Conservation (phyloP, 2,329 filamentous ascomycete species). For the Ophioceras dolichostomum region DNA sequence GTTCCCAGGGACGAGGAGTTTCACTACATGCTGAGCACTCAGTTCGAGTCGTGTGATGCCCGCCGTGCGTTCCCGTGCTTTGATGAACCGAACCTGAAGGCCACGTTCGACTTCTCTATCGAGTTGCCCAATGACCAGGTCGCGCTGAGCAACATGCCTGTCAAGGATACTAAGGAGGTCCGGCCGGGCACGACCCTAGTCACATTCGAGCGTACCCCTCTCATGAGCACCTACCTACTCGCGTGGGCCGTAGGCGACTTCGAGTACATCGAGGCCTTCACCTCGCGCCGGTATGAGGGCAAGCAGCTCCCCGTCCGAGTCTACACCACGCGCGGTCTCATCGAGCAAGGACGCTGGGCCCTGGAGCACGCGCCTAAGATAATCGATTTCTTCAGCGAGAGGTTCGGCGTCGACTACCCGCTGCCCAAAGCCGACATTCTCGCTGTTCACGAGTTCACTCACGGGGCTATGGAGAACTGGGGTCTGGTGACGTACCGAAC, state of each 20-base stretch:
- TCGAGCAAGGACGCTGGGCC: slow-evolving; percentile 82
- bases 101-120: slow-evolving; percentile 87
- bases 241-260: slow-evolving; percentile 97
- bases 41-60: slow-evolving; percentile 95
- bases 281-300: slow-evolving; percentile 80
- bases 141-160: slow-evolving; percentile 91
- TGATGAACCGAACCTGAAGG: slow-evolving; percentile 94
- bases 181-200: slow-evolving; percentile 57
- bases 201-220: slow-evolving; percentile 68
- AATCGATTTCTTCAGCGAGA: slow-evolving; percentile 92
- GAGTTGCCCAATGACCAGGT: slow-evolving; percentile 83
- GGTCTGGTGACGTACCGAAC: slow-evolving; percentile 92
- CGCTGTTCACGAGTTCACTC: slow-evolving; percentile 84
- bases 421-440: slow-evolving; percentile 85
- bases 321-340: slow-evolving; percentile 89
- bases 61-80: slow-evolving; percentile 94
- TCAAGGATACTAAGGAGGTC: slow-evolving; percentile 52
- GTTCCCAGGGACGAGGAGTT: slow-evolving; percentile 62
- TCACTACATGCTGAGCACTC: slow-evolving; percentile 79
- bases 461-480: slow-evolving; percentile 92
- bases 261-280: slow-evolving; percentile 88
- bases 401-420: slow-evolving; percentile 87
- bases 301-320: slow-evolving; percentile 86
- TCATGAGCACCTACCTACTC: slow-evolving; percentile 86
- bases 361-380: slow-evolving; percentile 85